A percentile compares a stretch with the other conserved stretches of the same genome.
Conservation (phyloP, 2,329 filamentous ascomycete genomes). For the Arthrocladium fulminans region DNA sequence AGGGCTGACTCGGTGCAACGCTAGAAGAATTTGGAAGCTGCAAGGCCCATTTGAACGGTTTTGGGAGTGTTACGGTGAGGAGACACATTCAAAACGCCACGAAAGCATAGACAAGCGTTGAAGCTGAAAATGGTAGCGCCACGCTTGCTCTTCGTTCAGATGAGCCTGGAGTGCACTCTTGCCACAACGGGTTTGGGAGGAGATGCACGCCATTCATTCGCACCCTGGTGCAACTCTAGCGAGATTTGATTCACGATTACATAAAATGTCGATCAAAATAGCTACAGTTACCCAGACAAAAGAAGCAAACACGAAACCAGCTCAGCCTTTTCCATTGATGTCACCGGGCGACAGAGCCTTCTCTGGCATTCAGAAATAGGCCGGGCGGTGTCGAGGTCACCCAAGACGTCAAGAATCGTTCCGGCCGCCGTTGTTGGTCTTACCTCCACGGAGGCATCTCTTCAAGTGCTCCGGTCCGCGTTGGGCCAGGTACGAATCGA, state of each 20-base stretch:
- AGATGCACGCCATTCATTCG: too few relatives aligned
- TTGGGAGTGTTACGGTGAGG: background rate
- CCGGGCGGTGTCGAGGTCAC: too few relatives aligned
- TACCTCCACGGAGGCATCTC: too few relatives aligned
- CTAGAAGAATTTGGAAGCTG: background rate
- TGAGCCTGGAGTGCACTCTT: background rate
- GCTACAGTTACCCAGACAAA: too few relatives aligned
- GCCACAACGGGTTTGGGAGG: background rate
- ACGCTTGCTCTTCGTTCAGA: background rate
- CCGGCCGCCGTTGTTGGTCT: too few relatives aligned
- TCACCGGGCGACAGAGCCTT: too few relatives aligned
- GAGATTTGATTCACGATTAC: background rate
- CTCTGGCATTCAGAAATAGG: too few relatives aligned
- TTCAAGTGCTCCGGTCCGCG: too few relatives aligned
- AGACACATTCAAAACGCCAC: background rate
- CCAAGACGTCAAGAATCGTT: too few relatives aligned
- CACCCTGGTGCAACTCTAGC: background rate
- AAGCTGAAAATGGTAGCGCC: background rate
- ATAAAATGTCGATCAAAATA: too few relatives aligned
- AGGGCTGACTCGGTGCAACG: background rate
- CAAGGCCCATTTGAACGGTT: background rate
- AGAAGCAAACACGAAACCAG: too few relatives aligned
- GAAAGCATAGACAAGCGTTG: background rate
- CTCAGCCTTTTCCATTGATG: background rate
- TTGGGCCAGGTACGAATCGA: too few relatives aligned